phyloP scores from a whole-genome alignment of 306 rosid genomes.

The Abrus precatorius region DNA sequence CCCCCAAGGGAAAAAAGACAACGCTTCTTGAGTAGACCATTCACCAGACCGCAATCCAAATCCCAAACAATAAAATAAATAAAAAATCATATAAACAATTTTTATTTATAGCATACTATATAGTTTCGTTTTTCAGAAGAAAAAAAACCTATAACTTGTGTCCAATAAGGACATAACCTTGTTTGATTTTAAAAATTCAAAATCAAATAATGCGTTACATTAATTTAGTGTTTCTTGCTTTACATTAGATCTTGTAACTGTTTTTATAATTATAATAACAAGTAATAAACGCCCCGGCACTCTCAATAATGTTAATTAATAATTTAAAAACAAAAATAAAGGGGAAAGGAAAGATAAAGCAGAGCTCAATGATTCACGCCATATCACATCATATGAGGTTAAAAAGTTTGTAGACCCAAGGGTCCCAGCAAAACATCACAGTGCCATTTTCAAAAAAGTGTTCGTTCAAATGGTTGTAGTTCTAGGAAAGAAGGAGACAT shows the following conservation, averaged over 20 bases:
- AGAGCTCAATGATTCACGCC: slow-evolving; percentile 64
- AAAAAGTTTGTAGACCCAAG: slow-evolving; percentile 46
- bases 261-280: background rate
- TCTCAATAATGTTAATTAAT: background rate
- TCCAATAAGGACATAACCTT: background rate
- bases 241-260: background rate
- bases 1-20: slow-evolving; percentile 27
- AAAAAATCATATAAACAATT: background rate
- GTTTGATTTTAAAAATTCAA: background rate
- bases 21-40: background rate
- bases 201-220: background rate
- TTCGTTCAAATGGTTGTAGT: slow-evolving; percentile 52
- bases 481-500: slow-evolving; percentile 32
- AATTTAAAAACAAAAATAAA: background rate
- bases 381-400: slow-evolving; percentile 63
- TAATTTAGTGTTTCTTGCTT: background rate
- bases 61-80: background rate
- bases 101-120: background rate
- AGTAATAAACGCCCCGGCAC: background rate
- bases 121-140: background rate
- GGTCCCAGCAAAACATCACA: slow-evolving; percentile 51
- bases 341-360: background rate
- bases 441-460: slow-evolving; percentile 54
- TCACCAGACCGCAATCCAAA: slow-evolving; percentile 2
- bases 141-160: background rate